Base-by-base conservation (phyloP, 1,284 basidiomycete species). In the Abortiporus biennis region DNA sequence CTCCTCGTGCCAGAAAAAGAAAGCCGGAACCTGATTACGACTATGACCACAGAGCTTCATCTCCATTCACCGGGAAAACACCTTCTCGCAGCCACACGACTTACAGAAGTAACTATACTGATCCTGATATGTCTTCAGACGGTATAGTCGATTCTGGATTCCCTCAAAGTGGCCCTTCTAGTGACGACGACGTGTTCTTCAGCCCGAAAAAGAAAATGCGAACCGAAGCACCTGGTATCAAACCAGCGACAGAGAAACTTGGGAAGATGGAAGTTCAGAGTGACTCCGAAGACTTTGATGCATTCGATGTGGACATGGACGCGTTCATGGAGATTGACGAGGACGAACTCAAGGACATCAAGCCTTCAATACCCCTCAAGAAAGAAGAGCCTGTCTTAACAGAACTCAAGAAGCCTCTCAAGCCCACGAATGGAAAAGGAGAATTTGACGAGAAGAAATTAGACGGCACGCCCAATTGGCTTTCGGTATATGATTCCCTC, bases 401-500 rank as follows among this genome's bases (percentile, higher is more conserved):
- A 19, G 36, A 45, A 13, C 16, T 39, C 19, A 43, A 44, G 39
- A 42, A 42, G 20, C 38, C 37, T 5, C 47, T 55, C 6, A 62
- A 63, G 58, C 40, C 57, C 0, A 39, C 56, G 19, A 55, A 57
- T 19, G 49, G 46, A 3, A 53, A 50, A 22, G 32, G 49, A 6
- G 34, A 37, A 17, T 23, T 42, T 4, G 54, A 62, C n/a, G 65
- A 72, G 46, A 70, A 71, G 43, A 72, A 72, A 49, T 62, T 68
- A 19, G 72, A 78, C 23, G 54, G 66, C 1, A 67, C 72, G 9
- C 80, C 85, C 0, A 70, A 81, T 0, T 93, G 88, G 88, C 69
- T 87, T 12, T 76, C 80, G 13, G 74, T 90, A 2, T 86, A 88
- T 53, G 85, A 89, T 45, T 78, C 78, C 4, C 69, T 88, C 2